Base-by-base conservation (phyloP, 2,329 filamentous ascomycete genomes). In the Thelonectria discophora region DNA sequence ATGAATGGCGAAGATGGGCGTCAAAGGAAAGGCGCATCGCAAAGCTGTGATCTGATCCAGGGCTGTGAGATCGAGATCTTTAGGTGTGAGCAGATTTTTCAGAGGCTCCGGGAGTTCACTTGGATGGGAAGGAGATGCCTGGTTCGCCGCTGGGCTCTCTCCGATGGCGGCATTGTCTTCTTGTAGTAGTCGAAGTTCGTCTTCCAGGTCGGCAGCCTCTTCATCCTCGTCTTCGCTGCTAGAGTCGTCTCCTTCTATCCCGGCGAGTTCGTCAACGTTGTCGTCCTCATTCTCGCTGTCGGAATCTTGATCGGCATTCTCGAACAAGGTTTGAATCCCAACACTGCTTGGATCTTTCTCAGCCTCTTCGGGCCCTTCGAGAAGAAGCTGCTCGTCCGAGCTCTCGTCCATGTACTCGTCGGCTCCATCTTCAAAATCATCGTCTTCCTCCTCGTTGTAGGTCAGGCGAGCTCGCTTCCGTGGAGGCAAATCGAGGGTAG, bases 401-500 rank as follows among this genome's bases (percentile, higher is more conserved):
- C 62, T 59, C 62, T 77, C 74, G 8, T 76, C 69, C 15, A 77
- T 69, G 24, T 73, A 69, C 60, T 75, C 68, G 34, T 76, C 75
- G 1, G 75, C 73, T n/a, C 80, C 78, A 5, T 79, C 79, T n/a
- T 81, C 77, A 10, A 60, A 47, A 9, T 47, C 45, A 7, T 60
- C 58, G 12, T 77, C 76, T 2, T 76, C 73, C 2, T 72, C 69
- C 18, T 77, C 74, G 10, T 75, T 69, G 56, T 81, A 78, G 11
- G 75, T 74, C 67, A 90, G 69, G 68, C 87, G 82, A 37, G 83
- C 84, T 69, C 86, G 85, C 74, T 95, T 96, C 64, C 89, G 84
- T 1, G 93, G 89, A 1, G 91, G 91, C 15, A 96, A 91, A 12
- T 83, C 79, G 40, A 96, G 80, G 0, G 84, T 74, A 1, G 93